Percentiles rank a stretch among this genome's conserved stretches.
Conservation (phyloP, 208 protist species). For the Leishmania mexicana region DNA sequence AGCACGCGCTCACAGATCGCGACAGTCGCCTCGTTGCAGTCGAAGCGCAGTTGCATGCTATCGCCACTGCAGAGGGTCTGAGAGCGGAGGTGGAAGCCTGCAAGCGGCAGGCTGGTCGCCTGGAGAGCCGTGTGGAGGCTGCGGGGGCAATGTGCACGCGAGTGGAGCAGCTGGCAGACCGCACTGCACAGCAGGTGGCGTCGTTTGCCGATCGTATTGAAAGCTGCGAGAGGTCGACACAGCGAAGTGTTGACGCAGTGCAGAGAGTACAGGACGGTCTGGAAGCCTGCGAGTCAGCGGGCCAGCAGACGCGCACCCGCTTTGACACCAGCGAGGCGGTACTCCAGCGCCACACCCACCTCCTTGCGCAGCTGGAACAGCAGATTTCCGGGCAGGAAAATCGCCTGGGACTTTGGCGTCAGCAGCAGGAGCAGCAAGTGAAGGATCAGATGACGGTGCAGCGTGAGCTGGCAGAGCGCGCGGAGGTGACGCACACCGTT, state of each 20-base stretch:
- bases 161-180: slow-evolving; percentile 49
- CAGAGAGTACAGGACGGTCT: slow-evolving; percentile 32
- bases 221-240: slow-evolving; percentile 36
- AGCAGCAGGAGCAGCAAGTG: slow-evolving; percentile 51
- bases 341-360: slow-evolving; percentile 21
- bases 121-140: slow-evolving; percentile 69
- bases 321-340: slow-evolving; percentile 13
- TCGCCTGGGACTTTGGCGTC: slow-evolving; percentile 35
- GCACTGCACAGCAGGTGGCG: slow-evolving; percentile 26
- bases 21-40: slow-evolving; percentile 61
- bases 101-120: slow-evolving; percentile 47
- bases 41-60: slow-evolving; percentile 59
- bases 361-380: slow-evolving; percentile 45
- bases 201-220: slow-evolving; percentile 32
- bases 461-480: slow-evolving; percentile 46
- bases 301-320: slow-evolving; percentile 3
- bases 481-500: slow-evolving; percentile 53
- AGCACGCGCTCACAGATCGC: slow-evolving; percentile 63
- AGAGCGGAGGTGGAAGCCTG: slow-evolving; percentile 69
- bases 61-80: slow-evolving; percentile 58
- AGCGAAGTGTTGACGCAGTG: slow-evolving; percentile 15
- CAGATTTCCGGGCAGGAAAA: slow-evolving; percentile 40
- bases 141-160: slow-evolving; percentile 51
- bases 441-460: slow-evolving; percentile 50
- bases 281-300: slow-evolving; percentile 26